Base-by-base conservation (phyloP, 108 stramenopile species). In the Nannochloropsis gaditana region DNA sequence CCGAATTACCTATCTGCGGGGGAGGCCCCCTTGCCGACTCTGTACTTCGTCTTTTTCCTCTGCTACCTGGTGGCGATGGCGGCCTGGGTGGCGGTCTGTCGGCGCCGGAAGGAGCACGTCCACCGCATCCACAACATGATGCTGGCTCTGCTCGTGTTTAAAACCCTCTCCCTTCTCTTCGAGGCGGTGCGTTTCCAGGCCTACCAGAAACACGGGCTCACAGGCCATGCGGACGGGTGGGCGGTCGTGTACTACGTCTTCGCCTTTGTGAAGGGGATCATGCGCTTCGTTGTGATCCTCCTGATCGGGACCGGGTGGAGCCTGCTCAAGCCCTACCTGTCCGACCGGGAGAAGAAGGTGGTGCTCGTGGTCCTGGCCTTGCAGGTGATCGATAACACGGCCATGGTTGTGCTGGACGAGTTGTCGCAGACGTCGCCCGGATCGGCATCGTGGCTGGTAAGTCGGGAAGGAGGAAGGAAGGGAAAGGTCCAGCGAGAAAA, bases 51-150 rank as follows among this genome's bases (percentile, higher is more conserved):
- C 84, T 97, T 95, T 84, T 92, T 90, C 81, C 44, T 94, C 15
- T 83, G 94, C 9, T 97, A 96, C 87, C 86, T 90, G 3, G 83
- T 93, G 45, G 90, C 92, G 50, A 81, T 92, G 81, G 84, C 90
- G 44, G 45, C 93, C 8, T 98, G 98, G 98, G 81, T 90, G 9
- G 80, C 43, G 42, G 92, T 88, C 84, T 90, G 82, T 88, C 90
- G 44, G 92, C 93, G 47, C 82, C 87, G 45, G 93, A 82, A 59
- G 87, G 84, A 42, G 15, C 45, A 79, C 45, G 94, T 96, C 11
- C 94, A 95, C 90, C 93, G 94, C 80, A 95, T 99, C 80, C 99
- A 98, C 87, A 92, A 96, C 84, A 86, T 98, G 80, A 97, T 99
- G 96, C 90, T 94, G 4, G 85, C 92, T 9, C 87, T 98, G 21